Conservation (phyloP, 169 alveolate species). For the Plasmodium relictum region DNA sequence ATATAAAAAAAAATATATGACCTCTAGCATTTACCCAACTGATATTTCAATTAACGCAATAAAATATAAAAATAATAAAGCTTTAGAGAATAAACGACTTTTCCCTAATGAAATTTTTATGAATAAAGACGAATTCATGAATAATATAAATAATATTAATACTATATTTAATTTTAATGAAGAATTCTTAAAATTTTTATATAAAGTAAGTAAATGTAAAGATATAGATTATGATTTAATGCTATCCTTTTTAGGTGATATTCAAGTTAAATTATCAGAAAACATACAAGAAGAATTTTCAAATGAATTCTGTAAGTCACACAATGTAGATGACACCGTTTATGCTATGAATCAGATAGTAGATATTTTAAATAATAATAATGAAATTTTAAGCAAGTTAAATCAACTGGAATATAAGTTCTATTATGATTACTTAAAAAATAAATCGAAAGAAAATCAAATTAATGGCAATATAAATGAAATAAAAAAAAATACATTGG, state of each 20-base stretch:
- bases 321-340: slow-evolving; percentile 38
- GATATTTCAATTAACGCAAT: too few species aligned
- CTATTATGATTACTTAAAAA: slow-evolving; percentile 51
- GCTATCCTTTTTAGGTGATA: slow-evolving; percentile 47
- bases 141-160: slow-evolving; percentile 48
- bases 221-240: slow-evolving; percentile 67
- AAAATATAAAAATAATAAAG: not conserved
- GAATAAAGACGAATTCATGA: slow-evolving; percentile 67
- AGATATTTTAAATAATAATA: slow-evolving; percentile 65
- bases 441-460: slow-evolving; percentile 5
- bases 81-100: slow-evolving; percentile 6
- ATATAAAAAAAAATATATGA: not conserved
- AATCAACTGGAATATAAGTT: slow-evolving; percentile 72
- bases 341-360: slow-evolving; percentile 55
- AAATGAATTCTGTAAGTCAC: slow-evolving; percentile 16
- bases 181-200: slow-evolving; percentile 49
- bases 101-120: slow-evolving; percentile 57
- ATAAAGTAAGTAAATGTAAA: slow-evolving; percentile 43
- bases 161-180: slow-evolving; percentile 73
- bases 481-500: not conserved
- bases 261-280: slow-evolving; percentile 35
- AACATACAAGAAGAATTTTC: slow-evolving; percentile 31
- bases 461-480: not conserved
- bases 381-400: slow-evolving; percentile 64
- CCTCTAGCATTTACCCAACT: too few species aligned